Evolutionary conservation across 768 basidiomycete genomes (phyloP), one percentile per base, ranked within the genome.

Genomic region (Lepiota brunneoincarnata): DNA sequence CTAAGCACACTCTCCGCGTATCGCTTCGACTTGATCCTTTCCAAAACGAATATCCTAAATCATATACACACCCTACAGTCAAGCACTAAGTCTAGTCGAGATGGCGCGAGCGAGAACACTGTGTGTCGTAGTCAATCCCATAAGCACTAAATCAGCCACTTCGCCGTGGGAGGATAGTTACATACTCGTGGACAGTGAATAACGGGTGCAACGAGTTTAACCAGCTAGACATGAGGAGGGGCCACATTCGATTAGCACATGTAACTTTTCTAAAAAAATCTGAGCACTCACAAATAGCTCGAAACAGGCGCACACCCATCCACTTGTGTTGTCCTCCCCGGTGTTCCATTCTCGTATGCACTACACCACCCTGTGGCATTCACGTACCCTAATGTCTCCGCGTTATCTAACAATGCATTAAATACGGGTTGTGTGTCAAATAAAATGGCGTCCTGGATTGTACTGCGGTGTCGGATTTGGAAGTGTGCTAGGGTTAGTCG

Each of bases 141-240:
- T 15, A 15, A 6, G 9, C 17, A n/a, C 42, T 39, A 9, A 34
- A 31, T 10, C 31, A 31, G 31, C 31, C 4, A 9, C 7, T 31
- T n/a, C n/a, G n/a, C n/a, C n/a, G n/a, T n/a, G 20, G 11, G 11
- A 35, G 37, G 23, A 15, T 12, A 35, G 55, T 26, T 31, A 67
- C 79, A 59, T 60, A 84, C 84, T 81, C 72, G 60, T 85, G 84
- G 52, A 86, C 75, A 20, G 82, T 81, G 59, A 83, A 86, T 17
- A 85, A 59, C 23, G 83, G 84, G 62, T 85, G 83, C 37, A 86
- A 67, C 2, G 72, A 63, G 62, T 86, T 84, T 43, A 85, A 61
- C 83, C 83, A 85, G 69, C 82, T 84, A 31, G 7, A 31, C 7
- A 31, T 31, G 54, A 14, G 38, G 17, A 1, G 7, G 20, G 40